A percentile compares a stretch with the other conserved stretches of the same genome.
Conservation (phyloP, 2,329 filamentous ascomycete genomes). For the Colletotrichum cuscutae region DNA sequence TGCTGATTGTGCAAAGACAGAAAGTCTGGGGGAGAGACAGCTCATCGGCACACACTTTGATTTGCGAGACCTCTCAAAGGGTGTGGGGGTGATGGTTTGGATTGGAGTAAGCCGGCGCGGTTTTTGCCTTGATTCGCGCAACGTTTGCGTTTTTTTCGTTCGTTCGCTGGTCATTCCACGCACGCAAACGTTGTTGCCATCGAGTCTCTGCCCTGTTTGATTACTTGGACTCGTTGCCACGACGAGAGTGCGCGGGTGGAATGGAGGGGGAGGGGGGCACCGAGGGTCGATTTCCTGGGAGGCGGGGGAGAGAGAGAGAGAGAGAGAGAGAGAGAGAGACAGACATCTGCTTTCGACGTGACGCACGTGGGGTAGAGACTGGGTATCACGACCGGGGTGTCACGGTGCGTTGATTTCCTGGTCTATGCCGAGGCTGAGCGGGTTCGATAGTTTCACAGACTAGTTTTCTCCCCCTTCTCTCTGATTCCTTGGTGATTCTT, state of each 20-base stretch:
- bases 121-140: not conserved
- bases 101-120: constrained; percentile 8
- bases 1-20: not conserved
- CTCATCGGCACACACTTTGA: not conserved
- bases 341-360: not conserved
- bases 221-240: not conserved
- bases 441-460: constrained; percentile 16
- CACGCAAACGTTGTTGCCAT: not conserved
- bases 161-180: too few relatives aligned
- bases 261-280: not conserved
- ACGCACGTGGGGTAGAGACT: constrained; percentile 11
- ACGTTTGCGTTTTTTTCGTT: not conserved
- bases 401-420: not conserved
- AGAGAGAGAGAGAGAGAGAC: too few relatives aligned
- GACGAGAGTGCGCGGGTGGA: not conserved
- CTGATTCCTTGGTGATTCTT: not conserved
- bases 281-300: not conserved
- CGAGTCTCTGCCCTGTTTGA: not conserved
- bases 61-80: not conserved
- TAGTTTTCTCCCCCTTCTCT: not conserved
- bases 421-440: constrained; percentile 5
- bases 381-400: not conserved
- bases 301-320: too few relatives aligned
- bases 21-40: not conserved
- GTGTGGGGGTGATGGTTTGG: not conserved